Conservation (phyloP, 2,329 filamentous ascomycete species). For the Cladosporium sp. region DNA sequence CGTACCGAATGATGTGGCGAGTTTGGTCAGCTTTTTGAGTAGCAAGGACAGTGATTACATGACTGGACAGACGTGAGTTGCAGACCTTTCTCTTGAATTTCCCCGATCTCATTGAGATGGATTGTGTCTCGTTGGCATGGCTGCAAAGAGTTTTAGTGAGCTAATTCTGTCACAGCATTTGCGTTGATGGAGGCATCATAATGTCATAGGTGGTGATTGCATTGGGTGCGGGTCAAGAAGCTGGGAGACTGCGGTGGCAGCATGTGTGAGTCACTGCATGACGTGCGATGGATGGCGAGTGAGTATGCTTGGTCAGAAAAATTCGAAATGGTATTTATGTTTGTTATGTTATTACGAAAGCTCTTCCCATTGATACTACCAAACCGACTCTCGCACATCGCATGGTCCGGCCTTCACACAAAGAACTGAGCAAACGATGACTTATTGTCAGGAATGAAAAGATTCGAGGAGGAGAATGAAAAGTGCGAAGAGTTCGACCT, state of each 20-base stretch:
- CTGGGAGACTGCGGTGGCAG: too few relatives aligned
- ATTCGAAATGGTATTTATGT: too few relatives aligned
- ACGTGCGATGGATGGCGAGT: too few relatives aligned
- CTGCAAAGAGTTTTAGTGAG: too few relatives aligned
- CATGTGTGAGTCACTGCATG: too few relatives aligned
- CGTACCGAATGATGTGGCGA: conserved; percentile 60
- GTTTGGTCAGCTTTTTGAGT: conserved; percentile 59
- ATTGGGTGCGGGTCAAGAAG: too few relatives aligned
- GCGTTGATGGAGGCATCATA: conserved; percentile 8
- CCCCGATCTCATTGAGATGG: too few relatives aligned
- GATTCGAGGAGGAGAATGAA: too few relatives aligned
- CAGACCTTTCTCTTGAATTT: conserved; percentile 25
- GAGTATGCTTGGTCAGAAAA: too few relatives aligned
- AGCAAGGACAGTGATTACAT: conserved; percentile 59
- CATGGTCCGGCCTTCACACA: too few relatives aligned
- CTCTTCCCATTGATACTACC: not conserved
- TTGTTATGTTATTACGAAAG: not conserved
- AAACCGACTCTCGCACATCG: not conserved
- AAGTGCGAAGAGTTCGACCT: not conserved
- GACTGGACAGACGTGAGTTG: conserved; percentile 61
- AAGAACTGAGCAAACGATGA: not conserved
- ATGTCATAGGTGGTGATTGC: not conserved
- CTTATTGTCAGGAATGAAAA: not conserved
- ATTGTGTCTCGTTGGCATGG: too few relatives aligned
- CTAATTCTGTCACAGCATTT: not conserved